A percentile compares a stretch with the other conserved stretches of the same genome.
phyloP scores from a whole-genome alignment of 805 yeast genomes.

The Blastobotrys parvus region DNA sequence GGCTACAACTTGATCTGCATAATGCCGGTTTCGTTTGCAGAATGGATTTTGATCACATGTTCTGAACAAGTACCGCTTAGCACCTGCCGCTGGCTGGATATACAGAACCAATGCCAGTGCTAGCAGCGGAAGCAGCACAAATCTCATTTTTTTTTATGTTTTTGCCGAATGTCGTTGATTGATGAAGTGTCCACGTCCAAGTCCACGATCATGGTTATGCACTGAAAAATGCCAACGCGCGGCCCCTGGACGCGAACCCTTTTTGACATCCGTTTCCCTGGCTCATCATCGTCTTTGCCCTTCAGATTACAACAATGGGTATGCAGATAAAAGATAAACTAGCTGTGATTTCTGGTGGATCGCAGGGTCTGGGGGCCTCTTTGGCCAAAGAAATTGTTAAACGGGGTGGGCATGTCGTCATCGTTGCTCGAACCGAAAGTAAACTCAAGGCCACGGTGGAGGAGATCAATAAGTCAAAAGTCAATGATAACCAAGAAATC shows the following conservation, averaged over 20 bases:
- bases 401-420: constrained; percentile 53
- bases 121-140: constrained; percentile 1
- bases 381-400: constrained; percentile 52
- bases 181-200: no score
- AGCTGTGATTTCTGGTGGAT: constrained; percentile 83
- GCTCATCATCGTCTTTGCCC: neutral
- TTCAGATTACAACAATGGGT: neutral
- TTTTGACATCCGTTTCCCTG: no score
- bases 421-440: constrained; percentile 68
- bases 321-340: constrained; percentile 31
- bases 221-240: no score
- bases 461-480: constrained; percentile 31
- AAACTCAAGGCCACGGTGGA: constrained; percentile 46
- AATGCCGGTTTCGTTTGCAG: constrained; percentile 70
- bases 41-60: constrained; percentile 76
- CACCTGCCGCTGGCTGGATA: constrained; percentile 8
- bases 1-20: constrained; percentile 33
- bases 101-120: neutral
- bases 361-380: constrained; percentile 87
- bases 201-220: no score
- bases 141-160: neutral
- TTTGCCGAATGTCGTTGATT: no score
- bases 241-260: neutral
- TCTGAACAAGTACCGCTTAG: constrained; percentile 39
- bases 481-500: constrained; percentile 28